phyloP scores from a whole-genome alignment of 208 protist genomes.

The Porcisia deanei region DNA sequence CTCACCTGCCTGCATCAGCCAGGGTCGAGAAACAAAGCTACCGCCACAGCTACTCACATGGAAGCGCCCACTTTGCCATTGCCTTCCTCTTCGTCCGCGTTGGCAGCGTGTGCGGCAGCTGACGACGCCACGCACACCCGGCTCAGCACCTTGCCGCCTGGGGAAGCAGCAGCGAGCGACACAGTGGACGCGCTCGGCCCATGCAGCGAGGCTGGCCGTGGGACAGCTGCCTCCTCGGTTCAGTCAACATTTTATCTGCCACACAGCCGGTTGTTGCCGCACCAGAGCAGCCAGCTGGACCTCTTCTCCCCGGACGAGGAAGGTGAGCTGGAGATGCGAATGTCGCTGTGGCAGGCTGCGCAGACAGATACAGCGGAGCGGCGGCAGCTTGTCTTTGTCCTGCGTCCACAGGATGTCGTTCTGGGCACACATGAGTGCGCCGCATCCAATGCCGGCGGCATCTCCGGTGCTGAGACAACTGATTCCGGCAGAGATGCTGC shows the following conservation, averaged over 20 bases:
- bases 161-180: not conserved
- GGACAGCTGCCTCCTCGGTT: not conserved
- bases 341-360: constrained; percentile 33
- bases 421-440: constrained; percentile 14
- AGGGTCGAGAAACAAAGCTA: not conserved
- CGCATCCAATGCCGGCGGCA: not conserved
- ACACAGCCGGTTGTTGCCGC: not conserved
- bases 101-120: not conserved
- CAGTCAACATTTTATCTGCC: not conserved
- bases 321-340: constrained; percentile 31
- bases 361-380: constrained; percentile 33
- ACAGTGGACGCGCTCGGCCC: not conserved
- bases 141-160: not conserved
- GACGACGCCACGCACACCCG: not conserved
- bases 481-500: not conserved
- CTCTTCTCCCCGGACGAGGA: constrained; percentile 35
- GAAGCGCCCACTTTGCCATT: no score
- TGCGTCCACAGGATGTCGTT: constrained; percentile 36
- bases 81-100: not conserved
- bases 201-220: not conserved
- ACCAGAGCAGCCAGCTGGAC: constrained; percentile 30
- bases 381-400: constrained; percentile 36
- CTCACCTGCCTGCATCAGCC: not conserved
- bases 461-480: not conserved
- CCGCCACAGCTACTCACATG: not conserved